These are phyloP conservation scores for Dactylonectria macrodidyma DNA, from an alignment of 2,329 filamentous ascomycete genomes.

Conservation along the genomic window DNA sequence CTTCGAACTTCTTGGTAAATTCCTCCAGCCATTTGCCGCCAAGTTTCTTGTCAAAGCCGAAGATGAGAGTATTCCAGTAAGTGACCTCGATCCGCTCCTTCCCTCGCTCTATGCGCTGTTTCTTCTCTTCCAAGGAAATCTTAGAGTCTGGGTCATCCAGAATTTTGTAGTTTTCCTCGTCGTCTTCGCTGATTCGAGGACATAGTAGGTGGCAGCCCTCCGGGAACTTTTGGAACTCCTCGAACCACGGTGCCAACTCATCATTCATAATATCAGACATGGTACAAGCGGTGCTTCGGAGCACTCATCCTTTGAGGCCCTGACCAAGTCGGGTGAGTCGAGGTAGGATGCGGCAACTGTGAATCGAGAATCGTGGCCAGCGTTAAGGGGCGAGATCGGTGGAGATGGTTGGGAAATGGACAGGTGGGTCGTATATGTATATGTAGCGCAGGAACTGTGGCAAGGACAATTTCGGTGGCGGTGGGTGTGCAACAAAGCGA, in stretches of 20 bases:
- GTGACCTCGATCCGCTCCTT: slow-evolving; percentile 72
- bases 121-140: slow-evolving; percentile 66
- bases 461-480: not conserved
- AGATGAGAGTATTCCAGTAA: slow-evolving; percentile 77
- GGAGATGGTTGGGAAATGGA: not conserved
- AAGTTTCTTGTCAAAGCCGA: slow-evolving; percentile 75
- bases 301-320: slow-evolving; percentile 41
- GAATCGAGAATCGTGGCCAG: slow-evolving; percentile 20
- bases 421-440: not conserved
- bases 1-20: slow-evolving; percentile 71
- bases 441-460: not conserved
- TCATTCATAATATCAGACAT: slow-evolving; percentile 57
- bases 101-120: slow-evolving; percentile 67
- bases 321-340: slow-evolving; percentile 22
- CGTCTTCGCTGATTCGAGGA: slow-evolving; percentile 74
- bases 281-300: slow-evolving; percentile 34
- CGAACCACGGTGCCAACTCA: slow-evolving; percentile 60
- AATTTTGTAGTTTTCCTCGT: slow-evolving; percentile 71
- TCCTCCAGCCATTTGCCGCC: slow-evolving; percentile 72
- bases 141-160: slow-evolving; percentile 65
- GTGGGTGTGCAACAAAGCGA: not conserved
- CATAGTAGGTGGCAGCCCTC: slow-evolving; percentile 77
- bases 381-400: slow-evolving; percentile 1
- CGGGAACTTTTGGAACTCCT: slow-evolving; percentile 61
- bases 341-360: slow-evolving; percentile 17